Evolutionary conservation across 768 basidiomycete species (phyloP).

Genomic region (Tricholoma matsutake): DNA sequence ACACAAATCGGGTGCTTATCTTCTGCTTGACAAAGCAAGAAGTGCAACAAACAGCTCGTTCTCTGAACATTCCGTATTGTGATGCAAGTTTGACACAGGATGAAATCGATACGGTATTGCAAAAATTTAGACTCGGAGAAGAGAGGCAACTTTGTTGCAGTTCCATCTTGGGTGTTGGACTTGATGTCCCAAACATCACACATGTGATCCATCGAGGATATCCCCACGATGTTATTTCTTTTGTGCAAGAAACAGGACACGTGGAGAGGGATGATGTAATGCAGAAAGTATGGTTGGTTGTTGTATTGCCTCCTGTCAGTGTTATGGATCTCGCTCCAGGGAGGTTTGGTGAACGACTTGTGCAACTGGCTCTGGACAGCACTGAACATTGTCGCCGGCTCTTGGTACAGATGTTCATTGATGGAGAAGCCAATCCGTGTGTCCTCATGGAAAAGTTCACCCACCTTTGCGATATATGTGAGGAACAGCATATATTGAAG

Average conservation of each 20-base stretch:
- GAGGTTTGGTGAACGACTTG: too few relatives aligned
- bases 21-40: background rate
- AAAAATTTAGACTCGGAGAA: background rate
- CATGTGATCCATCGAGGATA: background rate
- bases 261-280: background rate
- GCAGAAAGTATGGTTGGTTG: background rate
- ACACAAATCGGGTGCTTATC: background rate
- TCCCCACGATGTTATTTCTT: background rate
- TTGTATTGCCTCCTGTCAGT: background rate
- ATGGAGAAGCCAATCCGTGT: background rate
- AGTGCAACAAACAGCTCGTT: background rate
- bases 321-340: too few relatives aligned
- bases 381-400: background rate
- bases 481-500: background rate
- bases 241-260: background rate
- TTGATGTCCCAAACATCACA: background rate
- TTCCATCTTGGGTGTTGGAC: background rate
- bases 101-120: background rate
- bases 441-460: background rate
- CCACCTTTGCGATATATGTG: background rate
- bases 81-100: background rate
- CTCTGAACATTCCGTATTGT: background rate
- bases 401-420: background rate
- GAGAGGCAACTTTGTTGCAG: background rate
- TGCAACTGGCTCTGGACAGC: background rate